Evolutionary conservation across 164 flowering plant genomes (phyloP).

Genomic region (Liriodendron chinense): DNA sequence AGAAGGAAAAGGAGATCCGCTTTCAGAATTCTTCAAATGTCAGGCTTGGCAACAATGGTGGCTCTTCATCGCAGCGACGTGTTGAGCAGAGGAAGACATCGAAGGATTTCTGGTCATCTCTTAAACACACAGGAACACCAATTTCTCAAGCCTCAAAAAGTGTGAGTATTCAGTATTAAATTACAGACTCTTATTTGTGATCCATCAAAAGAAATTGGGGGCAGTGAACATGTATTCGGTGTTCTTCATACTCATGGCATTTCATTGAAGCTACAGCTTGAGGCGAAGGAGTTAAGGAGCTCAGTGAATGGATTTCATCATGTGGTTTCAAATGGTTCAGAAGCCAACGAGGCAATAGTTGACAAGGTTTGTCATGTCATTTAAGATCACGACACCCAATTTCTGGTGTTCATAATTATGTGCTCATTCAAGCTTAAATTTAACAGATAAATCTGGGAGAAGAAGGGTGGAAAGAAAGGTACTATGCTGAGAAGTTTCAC

Average conservation of each 20-base stretch:
- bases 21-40: neutral
- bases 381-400: neutral
- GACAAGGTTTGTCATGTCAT: slow-evolving; percentile 22
- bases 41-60: slow-evolving; percentile 1
- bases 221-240: neutral
- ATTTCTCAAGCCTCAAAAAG: neutral
- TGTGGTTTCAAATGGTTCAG: neutral
- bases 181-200: neutral
- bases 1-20: slow-evolving; percentile 6
- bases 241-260: neutral
- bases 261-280: slow-evolving; percentile 7
- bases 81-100: neutral
- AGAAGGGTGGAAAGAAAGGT: slow-evolving; percentile 42
- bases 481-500: slow-evolving; percentile 35
- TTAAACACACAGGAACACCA: neutral
- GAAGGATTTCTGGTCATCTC: slow-evolving; percentile 12
- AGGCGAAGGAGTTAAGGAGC: slow-evolving; percentile 6
- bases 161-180: slow-evolving; percentile 12
- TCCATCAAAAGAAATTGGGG: neutral
- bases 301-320: slow-evolving; percentile 1
- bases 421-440: slow-evolving; percentile 2
- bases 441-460: slow-evolving; percentile 37
- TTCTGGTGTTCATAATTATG: neutral
- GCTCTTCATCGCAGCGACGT: neutral
- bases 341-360: slow-evolving; percentile 6